phyloP scores from a whole-genome alignment of 2,329 filamentous ascomycete species.

The Botrytis deweyae region DNA sequence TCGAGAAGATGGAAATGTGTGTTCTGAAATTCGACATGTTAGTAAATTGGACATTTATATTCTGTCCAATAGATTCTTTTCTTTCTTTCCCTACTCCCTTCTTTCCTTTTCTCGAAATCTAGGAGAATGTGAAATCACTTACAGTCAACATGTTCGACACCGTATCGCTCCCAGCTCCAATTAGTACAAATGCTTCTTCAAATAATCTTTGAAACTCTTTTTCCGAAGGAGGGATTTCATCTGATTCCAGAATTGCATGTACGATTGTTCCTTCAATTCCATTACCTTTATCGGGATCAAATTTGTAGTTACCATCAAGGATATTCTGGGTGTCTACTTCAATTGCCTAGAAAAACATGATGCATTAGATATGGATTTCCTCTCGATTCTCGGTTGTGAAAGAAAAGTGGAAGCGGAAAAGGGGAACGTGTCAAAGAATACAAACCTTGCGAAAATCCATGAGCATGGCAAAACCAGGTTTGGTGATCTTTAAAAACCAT shows the following conservation, averaged over 20 bases:
- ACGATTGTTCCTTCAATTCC: constrained; percentile 26
- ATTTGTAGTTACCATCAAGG: constrained; percentile 6
- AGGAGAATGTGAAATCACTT: too few relatives aligned
- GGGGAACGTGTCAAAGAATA: not conserved
- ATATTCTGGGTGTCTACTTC: constrained; percentile 12
- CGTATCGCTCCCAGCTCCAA: constrained; percentile 31
- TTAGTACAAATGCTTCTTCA: constrained; percentile 29
- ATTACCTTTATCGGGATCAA: constrained; percentile 16
- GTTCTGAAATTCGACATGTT: not conserved
- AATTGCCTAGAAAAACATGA: constrained; percentile 6
- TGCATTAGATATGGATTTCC: not conserved
- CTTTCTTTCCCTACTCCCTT: not conserved
- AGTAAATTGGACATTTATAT: not conserved
- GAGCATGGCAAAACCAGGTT: not conserved
- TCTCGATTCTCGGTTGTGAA: not conserved
- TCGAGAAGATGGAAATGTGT: constrained; percentile 28
- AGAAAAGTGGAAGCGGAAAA: not conserved
- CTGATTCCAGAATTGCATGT: constrained; percentile 26
- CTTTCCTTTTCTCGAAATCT: not conserved
- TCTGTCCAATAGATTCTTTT: not conserved
- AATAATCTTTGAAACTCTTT: constrained; percentile 25
- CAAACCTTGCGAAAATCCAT: constrained; percentile 8
- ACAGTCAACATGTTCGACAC: constrained; percentile 25
- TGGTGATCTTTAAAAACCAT: not conserved
- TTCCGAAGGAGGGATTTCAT: constrained; percentile 26